Evolutionary conservation across 306 rosid genomes (phyloP), one percentile per base, ranked within the genome.

Genomic region (Quillaja saponaria): DNA sequence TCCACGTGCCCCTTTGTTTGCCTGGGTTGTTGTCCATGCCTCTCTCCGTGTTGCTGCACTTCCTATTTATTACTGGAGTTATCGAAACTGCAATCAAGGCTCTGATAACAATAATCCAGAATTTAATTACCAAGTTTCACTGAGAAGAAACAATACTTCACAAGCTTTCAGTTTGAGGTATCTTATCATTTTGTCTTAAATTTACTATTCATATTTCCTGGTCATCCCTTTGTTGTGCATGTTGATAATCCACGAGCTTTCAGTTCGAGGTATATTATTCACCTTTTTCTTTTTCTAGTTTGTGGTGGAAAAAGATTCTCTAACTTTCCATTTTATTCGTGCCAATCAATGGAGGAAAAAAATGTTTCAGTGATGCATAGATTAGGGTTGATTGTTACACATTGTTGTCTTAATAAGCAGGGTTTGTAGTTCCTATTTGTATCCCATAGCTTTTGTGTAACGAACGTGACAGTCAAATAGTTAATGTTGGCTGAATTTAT

Each of bases 111-210:
- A 71, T 64, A 74, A 80, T 68, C 66, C 87, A 41, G 82, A 78
- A 45, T 68, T 73, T 57, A 40, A 14, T 58, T 50, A 66, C 20
- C 41, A 82, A 21, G 85, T 76, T 50, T 65, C 76, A 37, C 74
- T 69, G 4, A 49, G 83, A 25, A 71, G 75, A 77, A 71, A 55
- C 69, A 40, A 68, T 51, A 70, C 67, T 57, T 54, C 74, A 28
- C 72, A 80, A 66, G 66, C 82, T 57, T 79, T 77, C 62, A 65
- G 71, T 72, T 55, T 82, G 52, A 69, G 90, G 95, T 83, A 64
- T 52, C 49, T 42, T 21, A 35, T 50, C 17, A 39, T 20, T 39
- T 17, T 34, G 14, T 31, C 42, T 53, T 9, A 45, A 52, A 34
- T 67, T 31, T 71, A 40, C 34, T 60, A 10, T 44, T 53, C 34